These are phyloP conservation scores for Hypoxylon fragiforme DNA, from an alignment of 495 filamentous ascomycete species.

Conservation along the genomic window DNA sequence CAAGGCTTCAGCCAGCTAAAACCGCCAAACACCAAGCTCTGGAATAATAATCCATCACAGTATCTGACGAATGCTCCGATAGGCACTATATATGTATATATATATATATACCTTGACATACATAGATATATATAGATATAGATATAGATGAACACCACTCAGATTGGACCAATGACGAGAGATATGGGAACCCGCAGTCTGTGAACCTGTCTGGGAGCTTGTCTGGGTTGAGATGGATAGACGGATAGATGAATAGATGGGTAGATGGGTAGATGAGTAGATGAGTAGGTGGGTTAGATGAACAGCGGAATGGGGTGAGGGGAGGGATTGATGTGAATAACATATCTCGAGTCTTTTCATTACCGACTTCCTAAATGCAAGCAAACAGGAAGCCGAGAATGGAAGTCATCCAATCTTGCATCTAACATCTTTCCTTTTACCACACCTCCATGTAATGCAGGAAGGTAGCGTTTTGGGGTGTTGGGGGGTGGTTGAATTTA, in stretches of 20 bases:
- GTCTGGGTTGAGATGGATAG: neutral
- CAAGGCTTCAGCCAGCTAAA: too few species aligned
- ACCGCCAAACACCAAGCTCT: slow-evolving; percentile 1
- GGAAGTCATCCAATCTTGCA: slow-evolving; percentile 1
- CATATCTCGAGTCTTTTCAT: too few species aligned
- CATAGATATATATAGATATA: too few species aligned
- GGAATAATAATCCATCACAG: slow-evolving; percentile 7
- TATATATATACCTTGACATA: slow-evolving; percentile 17
- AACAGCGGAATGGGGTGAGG: too few species aligned
- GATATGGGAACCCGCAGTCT: neutral
- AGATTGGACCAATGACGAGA: neutral
- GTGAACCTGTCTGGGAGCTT: neutral
- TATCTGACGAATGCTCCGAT: neutral
- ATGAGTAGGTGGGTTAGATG: neutral
- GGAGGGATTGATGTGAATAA: too few species aligned
- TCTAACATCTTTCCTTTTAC: slow-evolving; percentile 12
- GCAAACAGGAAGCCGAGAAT: too few species aligned
- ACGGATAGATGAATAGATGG: neutral
- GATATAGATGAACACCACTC: neutral
- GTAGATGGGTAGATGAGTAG: neutral
- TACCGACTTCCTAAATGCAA: too few species aligned
- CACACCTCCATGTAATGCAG: neutral
- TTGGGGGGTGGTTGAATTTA: slow-evolving; percentile 1
- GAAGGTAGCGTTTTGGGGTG: slow-evolving; percentile 3
- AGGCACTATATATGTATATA: neutral